Conservation (phyloP, 2,329 filamentous ascomycete species). For the Penicillium sclerotiorum region DNA sequence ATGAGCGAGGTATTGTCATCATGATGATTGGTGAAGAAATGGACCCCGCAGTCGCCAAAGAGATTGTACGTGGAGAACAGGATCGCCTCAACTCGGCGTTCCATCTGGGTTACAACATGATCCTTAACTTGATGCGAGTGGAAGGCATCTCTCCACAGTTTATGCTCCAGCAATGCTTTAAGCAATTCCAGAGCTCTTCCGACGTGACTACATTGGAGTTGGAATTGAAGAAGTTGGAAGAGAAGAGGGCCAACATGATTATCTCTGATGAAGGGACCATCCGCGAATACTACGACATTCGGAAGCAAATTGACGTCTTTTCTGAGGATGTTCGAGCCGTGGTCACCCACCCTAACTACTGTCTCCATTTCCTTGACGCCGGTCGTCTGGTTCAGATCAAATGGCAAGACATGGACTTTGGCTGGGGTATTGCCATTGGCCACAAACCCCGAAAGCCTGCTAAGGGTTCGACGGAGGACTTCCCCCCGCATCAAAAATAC, state of each 20-base stretch:
- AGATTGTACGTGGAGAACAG: conserved; percentile 94
- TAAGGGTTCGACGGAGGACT: conserved; percentile 68
- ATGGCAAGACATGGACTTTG: conserved; percentile 78
- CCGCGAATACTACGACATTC: conserved; percentile 90
- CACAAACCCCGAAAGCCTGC: conserved; percentile 66
- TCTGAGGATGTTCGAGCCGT: conserved; percentile 88
- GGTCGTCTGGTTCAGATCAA: conserved; percentile 89
- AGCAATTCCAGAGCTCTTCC: conserved; percentile 94
- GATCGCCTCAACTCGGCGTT: conserved; percentile 98
- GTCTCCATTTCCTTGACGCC: conserved; percentile 78
- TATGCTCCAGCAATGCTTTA: conserved; percentile 98
- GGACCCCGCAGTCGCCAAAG: conserved; percentile 89
- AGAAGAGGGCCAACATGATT: conserved; percentile 69
- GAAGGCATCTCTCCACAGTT: conserved; percentile 98
- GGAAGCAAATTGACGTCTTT: conserved; percentile 80
- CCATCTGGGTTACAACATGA: conserved; percentile 98
- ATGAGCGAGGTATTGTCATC: conserved; percentile 97
- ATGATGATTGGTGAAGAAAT: conserved; percentile 99
- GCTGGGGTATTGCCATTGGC: conserved; percentile 88
- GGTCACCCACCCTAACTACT: conserved; percentile 88
- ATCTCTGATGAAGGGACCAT: conserved; percentile 87
- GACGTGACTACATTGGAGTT: conserved; percentile 83
- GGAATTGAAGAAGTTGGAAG: conserved; percentile 76
- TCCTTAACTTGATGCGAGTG: conserved; percentile 93
- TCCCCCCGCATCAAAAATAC: conserved; percentile 73